Base-by-base conservation (phyloP, 208 protist species). In the Trypanosoma caninum region DNA sequence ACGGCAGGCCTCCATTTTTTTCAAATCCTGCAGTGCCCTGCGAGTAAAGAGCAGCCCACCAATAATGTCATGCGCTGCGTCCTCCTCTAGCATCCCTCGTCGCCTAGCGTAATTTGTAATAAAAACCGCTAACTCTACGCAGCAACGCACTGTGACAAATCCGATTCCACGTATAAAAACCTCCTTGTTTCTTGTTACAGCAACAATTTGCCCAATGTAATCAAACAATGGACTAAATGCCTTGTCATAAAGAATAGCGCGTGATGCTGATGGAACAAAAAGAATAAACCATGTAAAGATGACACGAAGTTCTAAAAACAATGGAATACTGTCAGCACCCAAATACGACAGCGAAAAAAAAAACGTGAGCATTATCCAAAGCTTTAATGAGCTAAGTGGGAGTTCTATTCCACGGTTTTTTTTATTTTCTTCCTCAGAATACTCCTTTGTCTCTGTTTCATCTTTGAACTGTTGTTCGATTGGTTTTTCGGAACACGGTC, bases 351-450 rank as follows among this genome's bases (percentile, higher is more conserved):
- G 59, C 4, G 67, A 69, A 2, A 66, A 53, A 34, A 76, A 70
- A 40, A 67, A 60, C 23, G 58, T 75, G 22, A 89, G 71, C 73
- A 89, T 87, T 4, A 89, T 68, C 72, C 82, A 84, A 11, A 87
- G 73, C 48, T 91, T 87, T 22, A 91, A 57, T 7, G 76, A 67
- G 6, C 60, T 56, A 2, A 79, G 37, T 31, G 57, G 70, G 14
- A 74, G 14, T 16, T 34, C 4, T 1, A 40, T 51, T 8, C 0
- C 33, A 20, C 27, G n/a, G 34, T 28, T n/a, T 16, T 28, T 8
- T 10, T 46, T 35, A 1, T 34, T 48, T 23, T 4, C 35, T 42
- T 45, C 27, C 25, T 65, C 46, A 59, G 8, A 20, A 59, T 9
- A 16, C 8, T 45, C 25, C 20, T 57, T 41, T 3, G 3, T 44